Percentiles rank a stretch among this genome's conserved stretches.
Conservation (phyloP, 2,329 filamentous ascomycete genomes). For the Fusarium citri region DNA sequence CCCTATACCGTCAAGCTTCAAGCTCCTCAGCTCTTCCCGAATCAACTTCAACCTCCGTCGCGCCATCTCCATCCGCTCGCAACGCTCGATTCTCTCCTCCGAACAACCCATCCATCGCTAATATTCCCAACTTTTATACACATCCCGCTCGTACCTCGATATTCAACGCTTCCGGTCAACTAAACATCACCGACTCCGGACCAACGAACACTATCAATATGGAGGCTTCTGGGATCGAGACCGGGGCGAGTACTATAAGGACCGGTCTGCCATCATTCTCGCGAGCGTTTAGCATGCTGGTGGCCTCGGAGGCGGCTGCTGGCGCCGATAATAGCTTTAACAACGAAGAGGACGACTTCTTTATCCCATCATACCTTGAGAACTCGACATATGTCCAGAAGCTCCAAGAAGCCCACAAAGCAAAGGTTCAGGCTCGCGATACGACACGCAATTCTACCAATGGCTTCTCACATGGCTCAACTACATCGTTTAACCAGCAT, state of each 20-base stretch:
- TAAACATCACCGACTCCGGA: slow-evolving; percentile 38
- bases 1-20: slow-evolving; percentile 39
- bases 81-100: slow-evolving; percentile 31
- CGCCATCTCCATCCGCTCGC: slow-evolving; percentile 37
- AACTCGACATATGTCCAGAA: slow-evolving; percentile 82
- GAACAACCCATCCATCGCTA: slow-evolving; percentile 25
- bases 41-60: slow-evolving; percentile 35
- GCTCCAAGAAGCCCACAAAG: slow-evolving; percentile 76
- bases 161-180: slow-evolving; percentile 60
- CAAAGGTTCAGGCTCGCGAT: slow-evolving; percentile 65
- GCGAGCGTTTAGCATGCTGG: slow-evolving; percentile 64
- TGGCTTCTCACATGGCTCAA: slow-evolving; percentile 56
- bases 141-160: slow-evolving; percentile 56
- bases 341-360: slow-evolving; percentile 65
- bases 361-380: slow-evolving; percentile 85
- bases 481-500: slow-evolving; percentile 56
- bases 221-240: slow-evolving; percentile 52
- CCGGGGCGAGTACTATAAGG: slow-evolving; percentile 41
- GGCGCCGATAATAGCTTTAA: slow-evolving; percentile 43
- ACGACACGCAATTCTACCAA: slow-evolving; percentile 48
- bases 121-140: slow-evolving; percentile 43
- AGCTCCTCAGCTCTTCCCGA: slow-evolving; percentile 40
- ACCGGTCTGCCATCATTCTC: slow-evolving; percentile 60
- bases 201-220: slow-evolving; percentile 42
- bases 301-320: slow-evolving; percentile 48